Conservation (phyloP, 192 early-diverging fungal species). For the Chytriomyces confervae region DNA sequence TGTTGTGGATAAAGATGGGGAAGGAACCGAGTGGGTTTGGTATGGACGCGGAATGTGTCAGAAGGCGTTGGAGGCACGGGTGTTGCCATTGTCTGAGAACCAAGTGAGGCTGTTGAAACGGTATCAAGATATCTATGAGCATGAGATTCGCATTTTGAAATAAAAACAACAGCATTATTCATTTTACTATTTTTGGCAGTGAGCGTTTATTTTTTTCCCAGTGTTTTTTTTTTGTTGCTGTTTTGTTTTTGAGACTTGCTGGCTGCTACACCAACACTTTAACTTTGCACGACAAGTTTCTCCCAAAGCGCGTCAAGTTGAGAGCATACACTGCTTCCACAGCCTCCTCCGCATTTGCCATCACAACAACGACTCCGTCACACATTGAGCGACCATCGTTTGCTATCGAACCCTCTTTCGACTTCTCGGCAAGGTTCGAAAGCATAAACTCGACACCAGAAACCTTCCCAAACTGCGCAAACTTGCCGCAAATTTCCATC, state of each 20-base stretch:
- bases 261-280: neutral
- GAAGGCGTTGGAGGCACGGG: neutral
- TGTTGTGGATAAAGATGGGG: neutral
- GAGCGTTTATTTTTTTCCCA: too few species aligned
- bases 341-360: neutral
- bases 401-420: neutral
- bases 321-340: neutral
- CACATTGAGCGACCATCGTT: too few species aligned
- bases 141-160: neutral
- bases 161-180: too few species aligned
- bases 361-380: neutral
- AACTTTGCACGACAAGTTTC: constrained; percentile 5
- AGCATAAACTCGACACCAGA: neutral
- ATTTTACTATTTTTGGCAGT: too few species aligned
- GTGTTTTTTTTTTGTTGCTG: too few species aligned
- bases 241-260: too few species aligned
- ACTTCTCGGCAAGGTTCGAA: neutral
- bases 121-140: constrained; percentile 10
- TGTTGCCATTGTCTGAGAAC: neutral
- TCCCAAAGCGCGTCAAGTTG: constrained; percentile 10
- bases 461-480: constrained; percentile 7
- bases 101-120: neutral
- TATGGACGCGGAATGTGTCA: neutral
- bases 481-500: constrained; percentile 3
- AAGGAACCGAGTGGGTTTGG: neutral